A percentile compares a stretch with the other conserved stretches of the same genome.
phyloP scores from a whole-genome alignment of 345 rosid genomes.

The Abelmoschus esculentus region DNA sequence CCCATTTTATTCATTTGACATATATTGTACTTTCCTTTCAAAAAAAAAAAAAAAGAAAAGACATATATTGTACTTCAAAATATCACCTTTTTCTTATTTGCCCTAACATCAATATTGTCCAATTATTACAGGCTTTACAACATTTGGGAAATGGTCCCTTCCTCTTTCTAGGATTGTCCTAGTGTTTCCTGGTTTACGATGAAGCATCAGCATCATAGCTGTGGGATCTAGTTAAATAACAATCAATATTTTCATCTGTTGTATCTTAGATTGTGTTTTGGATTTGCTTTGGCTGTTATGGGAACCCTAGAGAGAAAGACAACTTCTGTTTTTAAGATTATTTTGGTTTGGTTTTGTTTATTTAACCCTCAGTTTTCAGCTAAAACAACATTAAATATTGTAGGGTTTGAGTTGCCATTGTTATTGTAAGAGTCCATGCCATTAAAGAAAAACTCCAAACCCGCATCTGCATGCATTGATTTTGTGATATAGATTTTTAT shows the following conservation, averaged over 20 bases:
- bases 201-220: conserved; percentile 9
- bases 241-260: neutral
- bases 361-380: too few species aligned
- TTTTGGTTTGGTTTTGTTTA: too few species aligned
- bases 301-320: too few species aligned
- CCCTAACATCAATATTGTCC: neutral
- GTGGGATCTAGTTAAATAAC: neutral
- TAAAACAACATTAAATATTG: too few species aligned
- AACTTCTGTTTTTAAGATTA: too few species aligned
- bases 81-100: neutral
- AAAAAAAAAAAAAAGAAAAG: too few species aligned
- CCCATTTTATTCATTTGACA: neutral
- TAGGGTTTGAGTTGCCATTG: too few species aligned
- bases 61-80: neutral
- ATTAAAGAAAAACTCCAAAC: too few species aligned
- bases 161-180: conserved; percentile 17
- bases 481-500: too few species aligned
- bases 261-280: neutral
- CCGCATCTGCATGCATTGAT: too few species aligned
- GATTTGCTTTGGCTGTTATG: neutral
- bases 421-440: too few species aligned
- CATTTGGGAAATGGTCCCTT: conserved; percentile 22
- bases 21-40: neutral
- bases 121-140: conserved; percentile 2
- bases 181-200: conserved; percentile 11